These are phyloP conservation scores for Fusarium mangiferae DNA, from an alignment of 2,329 filamentous ascomycete genomes.

Conservation along the genomic window DNA sequence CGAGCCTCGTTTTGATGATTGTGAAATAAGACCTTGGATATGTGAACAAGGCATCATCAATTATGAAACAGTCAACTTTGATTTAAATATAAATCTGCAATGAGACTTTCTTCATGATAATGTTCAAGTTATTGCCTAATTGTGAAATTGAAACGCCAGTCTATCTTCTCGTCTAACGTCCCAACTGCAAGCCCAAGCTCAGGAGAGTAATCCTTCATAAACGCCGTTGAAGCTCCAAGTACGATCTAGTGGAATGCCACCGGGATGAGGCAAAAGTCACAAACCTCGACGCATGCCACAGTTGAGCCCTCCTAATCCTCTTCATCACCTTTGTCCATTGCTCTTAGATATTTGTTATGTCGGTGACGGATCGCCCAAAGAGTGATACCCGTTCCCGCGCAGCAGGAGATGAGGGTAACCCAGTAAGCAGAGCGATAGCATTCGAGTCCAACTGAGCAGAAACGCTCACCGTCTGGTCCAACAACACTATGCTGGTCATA, in stretches of 20 bases:
- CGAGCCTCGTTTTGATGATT: conserved; percentile 10
- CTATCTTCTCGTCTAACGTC: conserved; percentile 8
- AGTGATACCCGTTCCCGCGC: conserved; percentile 74
- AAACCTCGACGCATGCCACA: neutral
- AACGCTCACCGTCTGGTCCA: conserved; percentile 73
- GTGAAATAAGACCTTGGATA: conserved; percentile 23
- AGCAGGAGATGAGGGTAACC: conserved; percentile 78
- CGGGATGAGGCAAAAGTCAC: neutral
- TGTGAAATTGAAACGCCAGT: neutral
- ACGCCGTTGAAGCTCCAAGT: conserved; percentile 1
- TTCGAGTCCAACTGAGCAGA: conserved; percentile 79
- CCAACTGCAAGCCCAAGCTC: neutral
- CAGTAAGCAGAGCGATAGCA: conserved; percentile 88
- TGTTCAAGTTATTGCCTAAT: neutral
- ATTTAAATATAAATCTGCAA: conserved; percentile 31
- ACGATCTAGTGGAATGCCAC: neutral
- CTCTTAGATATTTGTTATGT: conserved; percentile 52
- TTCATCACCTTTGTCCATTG: conserved; percentile 52
- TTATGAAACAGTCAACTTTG: conserved; percentile 17
- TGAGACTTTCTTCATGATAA: conserved; percentile 22
- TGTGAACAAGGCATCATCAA: conserved; percentile 4
- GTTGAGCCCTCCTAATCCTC: conserved; percentile 46
- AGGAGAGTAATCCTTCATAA: neutral
- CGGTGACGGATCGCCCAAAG: conserved; percentile 76
- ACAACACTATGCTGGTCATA: conserved; percentile 84